Evolutionary conservation across 306 rosid genomes (phyloP), one percentile per base, ranked within the genome.

Genomic region (Castanea crenata): DNA sequence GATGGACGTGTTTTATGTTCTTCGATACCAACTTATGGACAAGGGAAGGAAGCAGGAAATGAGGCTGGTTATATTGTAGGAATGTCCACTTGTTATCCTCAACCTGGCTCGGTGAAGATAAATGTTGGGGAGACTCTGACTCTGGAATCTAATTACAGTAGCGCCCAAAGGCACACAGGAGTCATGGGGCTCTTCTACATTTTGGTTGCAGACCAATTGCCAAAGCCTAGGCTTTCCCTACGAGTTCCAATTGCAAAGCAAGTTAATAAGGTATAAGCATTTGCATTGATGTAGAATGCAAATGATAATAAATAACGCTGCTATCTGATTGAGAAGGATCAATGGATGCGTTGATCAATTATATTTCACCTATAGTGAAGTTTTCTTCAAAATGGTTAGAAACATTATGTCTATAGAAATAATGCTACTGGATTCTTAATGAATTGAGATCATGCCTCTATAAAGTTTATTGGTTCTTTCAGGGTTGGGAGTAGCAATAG

Each of bases 41-140:
- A 64, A 12, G 97, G 98, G 3, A 44, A 76, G 3, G 92, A 91
- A 69, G 87, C 88, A 23, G 98, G 97, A 76, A 87, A 93, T 55
- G 98, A 93, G 51, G 76, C 64, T 7, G 87, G 88, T 0, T 91
- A 90, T 77, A 78, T 93, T 10, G 91, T 93, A 16, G 98, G 98
- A 83, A 93, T 93, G 98, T 73, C 90, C 3, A 87, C 91, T 52
- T 93, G 98, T 76, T 93, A 87, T 81, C 98, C 98, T 56, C 44
- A 9, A 57, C 87, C 85, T 14, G 95, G 98, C 55, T 84, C 93
- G 49, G 58, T 93, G 20, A 84, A 88, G 85, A 91, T 93, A 68
- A 46, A 31, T 1, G 86, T 83, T 65, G 92, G 91, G 19, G 98
- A 93, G 85, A 84, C 76, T 1, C 67, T 92, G 70, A 80, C 76